Base-by-base conservation (phyloP, 495 filamentous ascomycete genomes). In the Polyplosphaeria fusca region DNA sequence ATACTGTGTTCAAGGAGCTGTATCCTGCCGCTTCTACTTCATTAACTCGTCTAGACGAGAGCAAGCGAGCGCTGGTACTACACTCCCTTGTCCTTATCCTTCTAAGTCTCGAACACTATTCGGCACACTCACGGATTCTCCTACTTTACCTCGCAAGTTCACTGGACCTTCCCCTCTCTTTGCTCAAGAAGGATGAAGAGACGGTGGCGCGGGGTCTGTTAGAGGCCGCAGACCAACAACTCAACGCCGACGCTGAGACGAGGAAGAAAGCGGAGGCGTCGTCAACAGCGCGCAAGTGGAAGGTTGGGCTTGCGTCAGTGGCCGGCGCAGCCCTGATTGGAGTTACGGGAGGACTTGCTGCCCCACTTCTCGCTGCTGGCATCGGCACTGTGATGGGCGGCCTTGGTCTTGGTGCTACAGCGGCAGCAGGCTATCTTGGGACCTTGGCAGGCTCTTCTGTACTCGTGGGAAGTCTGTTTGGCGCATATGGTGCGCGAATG, bases 401-500 rank as follows among this genome's bases (percentile, higher is more conserved):
- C 3, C 66, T 91, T 4, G 89, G 92, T 5, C 76, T 96, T 0
- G 89, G 87, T 14, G 81, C 85, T 11, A 87, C 86, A 24, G 86
- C 86, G 1, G 86, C 88, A 20, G 89, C 90, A 12, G 82, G 83
- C 5, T 84, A 95, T 51, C 72, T 98, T 0, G 93, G 90, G 13
- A 75, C 83, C 13, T 69, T 96, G 48, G 87, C 89, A 11, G 80
- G 87, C 22, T 95, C 84, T 61, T 79, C 81, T 4, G 81, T 91
- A 14, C 72, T 89, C 38, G 86, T 95, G 18, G 92, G 90, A 4
- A 81, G 85, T 44, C 70, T 97, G 12, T 95, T 98, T 64, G 92
- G 92, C 26, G 87, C 91, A 7, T 95, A 93, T 67, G 91, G 91
- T 22, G 88, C 84, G 12, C 79, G 86, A 13, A 90, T 93, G 82